Evolutionary conservation across 768 basidiomycete species (phyloP).

Genomic region (Podaxis sp.): DNA sequence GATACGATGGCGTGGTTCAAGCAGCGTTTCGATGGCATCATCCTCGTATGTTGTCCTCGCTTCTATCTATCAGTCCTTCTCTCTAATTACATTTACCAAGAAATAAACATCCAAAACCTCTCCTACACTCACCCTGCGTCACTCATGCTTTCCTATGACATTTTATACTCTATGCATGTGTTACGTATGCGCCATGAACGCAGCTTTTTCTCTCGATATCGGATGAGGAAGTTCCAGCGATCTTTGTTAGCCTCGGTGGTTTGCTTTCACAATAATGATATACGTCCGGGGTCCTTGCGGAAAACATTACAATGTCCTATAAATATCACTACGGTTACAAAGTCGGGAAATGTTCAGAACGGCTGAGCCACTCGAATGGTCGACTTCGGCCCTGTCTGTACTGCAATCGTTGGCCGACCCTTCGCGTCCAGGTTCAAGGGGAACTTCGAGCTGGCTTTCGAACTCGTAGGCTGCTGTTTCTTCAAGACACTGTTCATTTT

Average conservation of each 20-base stretch:
- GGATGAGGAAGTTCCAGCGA: not conserved
- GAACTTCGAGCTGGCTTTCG: constrained; percentile 18
- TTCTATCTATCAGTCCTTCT: constrained; percentile 1
- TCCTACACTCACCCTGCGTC: constrained; percentile 20
- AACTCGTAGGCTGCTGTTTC: constrained; percentile 22
- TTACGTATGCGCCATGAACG: constrained; percentile 29
- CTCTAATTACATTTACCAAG: constrained; percentile 22
- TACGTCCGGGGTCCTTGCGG: not conserved
- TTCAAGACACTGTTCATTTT: constrained; percentile 21
- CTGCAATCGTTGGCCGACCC: constrained; percentile 32
- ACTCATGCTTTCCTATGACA: constrained; percentile 30
- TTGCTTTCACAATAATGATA: constrained; percentile 1
- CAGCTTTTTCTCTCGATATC: constrained; percentile 15
- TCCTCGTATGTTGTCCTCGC: constrained; percentile 60
- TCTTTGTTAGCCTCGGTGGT: not conserved
- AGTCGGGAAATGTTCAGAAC: not conserved
- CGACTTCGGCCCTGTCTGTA: constrained; percentile 41
- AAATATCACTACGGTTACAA: not conserved
- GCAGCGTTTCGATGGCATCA: constrained; percentile 98
- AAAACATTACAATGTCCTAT: constrained; percentile 1
- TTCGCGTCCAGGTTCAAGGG: constrained; percentile 38
- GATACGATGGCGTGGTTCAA: constrained; percentile 99
- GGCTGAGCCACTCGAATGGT: constrained; percentile 21
- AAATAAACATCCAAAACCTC: constrained; percentile 31
- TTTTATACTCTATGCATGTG: constrained; percentile 31